phyloP scores from a whole-genome alignment of 306 rosid species.

The Prunus dulcis region DNA sequence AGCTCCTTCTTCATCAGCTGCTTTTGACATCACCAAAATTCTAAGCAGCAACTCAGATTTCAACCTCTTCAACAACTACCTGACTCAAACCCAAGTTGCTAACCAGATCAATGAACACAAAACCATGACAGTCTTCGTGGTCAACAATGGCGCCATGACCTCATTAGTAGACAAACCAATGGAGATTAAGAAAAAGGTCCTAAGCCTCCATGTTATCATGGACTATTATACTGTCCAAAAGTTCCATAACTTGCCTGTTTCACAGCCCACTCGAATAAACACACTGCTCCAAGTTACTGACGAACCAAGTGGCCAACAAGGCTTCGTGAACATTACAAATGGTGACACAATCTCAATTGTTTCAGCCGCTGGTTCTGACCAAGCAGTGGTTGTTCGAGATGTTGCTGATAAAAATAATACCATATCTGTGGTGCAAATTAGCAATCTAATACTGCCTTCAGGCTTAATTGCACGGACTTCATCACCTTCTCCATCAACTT shows the following conservation, averaged over 20 bases:
- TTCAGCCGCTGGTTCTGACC: constrained; percentile 12
- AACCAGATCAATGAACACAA: constrained; percentile 14
- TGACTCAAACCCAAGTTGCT: constrained; percentile 32
- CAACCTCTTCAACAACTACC: constrained; percentile 33
- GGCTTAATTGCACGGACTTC: background rate
- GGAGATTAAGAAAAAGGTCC: constrained; percentile 21
- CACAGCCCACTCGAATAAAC: background rate
- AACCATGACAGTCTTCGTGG: constrained; percentile 29
- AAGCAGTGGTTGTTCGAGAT: background rate
- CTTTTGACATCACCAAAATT: background rate
- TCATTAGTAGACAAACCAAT: constrained; percentile 33
- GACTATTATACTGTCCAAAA: constrained; percentile 24
- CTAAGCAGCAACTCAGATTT: constrained; percentile 21
- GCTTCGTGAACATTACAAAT: constrained; percentile 25
- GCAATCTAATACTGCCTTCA: background rate
- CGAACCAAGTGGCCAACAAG: constrained; percentile 17
- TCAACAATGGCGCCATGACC: constrained; percentile 32
- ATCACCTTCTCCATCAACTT: background rate
- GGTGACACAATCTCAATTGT: constrained; percentile 2
- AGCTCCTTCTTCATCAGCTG: background rate
- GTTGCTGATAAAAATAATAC: background rate
- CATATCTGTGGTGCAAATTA: background rate
- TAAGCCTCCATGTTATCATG: constrained; percentile 40
- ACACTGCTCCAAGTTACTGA: constrained; percentile 33
- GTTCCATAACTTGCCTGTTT: constrained; percentile 7